Base-by-base conservation (phyloP, 352 stramenopile species). In the Phytopythium litorale region DNA sequence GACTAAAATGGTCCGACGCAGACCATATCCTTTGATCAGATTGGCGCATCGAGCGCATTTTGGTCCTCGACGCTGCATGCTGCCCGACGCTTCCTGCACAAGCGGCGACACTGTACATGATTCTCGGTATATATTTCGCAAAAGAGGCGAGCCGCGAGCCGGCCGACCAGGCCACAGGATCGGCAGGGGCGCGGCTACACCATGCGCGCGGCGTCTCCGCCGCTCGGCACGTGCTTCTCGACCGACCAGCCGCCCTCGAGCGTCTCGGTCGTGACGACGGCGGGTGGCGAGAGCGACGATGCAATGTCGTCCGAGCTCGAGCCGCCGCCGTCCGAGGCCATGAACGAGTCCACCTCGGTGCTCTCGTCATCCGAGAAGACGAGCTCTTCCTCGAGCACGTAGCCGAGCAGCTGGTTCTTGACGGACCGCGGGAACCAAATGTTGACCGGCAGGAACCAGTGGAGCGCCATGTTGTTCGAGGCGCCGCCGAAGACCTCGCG, bases 341-440 rank as follows among this genome's bases (percentile, higher is more conserved):
- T 61, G 58, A 92, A 90, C 38, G 73, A 83, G 51, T 94, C 86
- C 52, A 78, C 79, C 61, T 92, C 85, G 6, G 80, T 90, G 53
- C 75, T 35, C 43, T 95, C 87, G 65, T 95, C 81, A 19, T 89
- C 84, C 11, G 80, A 87, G 43, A 73, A 72, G 15, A 65, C 66
- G 11, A 91, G 66, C 43, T 92, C 82, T 13, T 90, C 80, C 65
- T 93, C 87, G 4, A 95, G 74, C 28, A 92, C 81, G 48, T 95
- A 95, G 6, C 87, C 87, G 12, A 95, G 72, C 12, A 95, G 65
- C 60, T 93, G 82, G 43, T 90, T 83, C 67, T 95, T 93, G 37
- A 92, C 67, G 3, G 87, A 92, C 52, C 84, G 93, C 35, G 87
- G 87, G 56, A 95, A 95, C 84, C 82, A 93, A 72, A 95, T 88